Evolutionary conservation across 1,284 basidiomycete genomes (phyloP), one percentile per base, ranked within the genome.

Genomic region (Ceratobasidium sp.): DNA sequence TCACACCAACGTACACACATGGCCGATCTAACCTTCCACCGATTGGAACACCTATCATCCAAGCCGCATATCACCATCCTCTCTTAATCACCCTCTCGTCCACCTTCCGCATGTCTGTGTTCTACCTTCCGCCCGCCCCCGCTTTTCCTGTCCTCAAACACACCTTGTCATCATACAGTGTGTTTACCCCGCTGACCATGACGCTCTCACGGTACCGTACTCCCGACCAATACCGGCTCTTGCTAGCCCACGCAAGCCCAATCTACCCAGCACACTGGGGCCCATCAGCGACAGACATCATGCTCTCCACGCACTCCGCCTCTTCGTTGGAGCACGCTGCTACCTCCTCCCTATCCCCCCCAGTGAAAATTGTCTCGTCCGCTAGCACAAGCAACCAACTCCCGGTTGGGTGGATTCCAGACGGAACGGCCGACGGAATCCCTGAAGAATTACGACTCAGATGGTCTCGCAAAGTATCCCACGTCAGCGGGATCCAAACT

Each of bases 221-320:
- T 3, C 82, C 32, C 8, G 45, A 53, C 10, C 43, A 80, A n/a
- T 92, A 90, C 78, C 91, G 88, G 75, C 82, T 92, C 60, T 80
- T 92, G 25, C 77, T 93, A 72, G 84, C 87, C 12, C 91, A 91
- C 76, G 81, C 89, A 8, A 80, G 86, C 29, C 90, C 90, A n/a
- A 87, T 92, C 40, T 92, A 90, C 75, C 90, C 90, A 1, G 80
- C 81, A 8, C 91, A 93, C 75, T 93, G 90, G 89, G 87, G 87
- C 40, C 84, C 89, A n/a, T 89, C 88, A 29, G 86, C 84, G 2
- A 90, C 89, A 4, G 91, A 92, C 73, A 79, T 92, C 50, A 82
- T 89, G 53, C 88, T 92, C 40, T 81, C 83, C 8, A 42, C 42
- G 17, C 27, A 50, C 25, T 79, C 15, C 69, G 22, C 55, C n/a